Evolutionary conservation across 139 green algal species (phyloP).

Genomic region (Chlamydomonas schloesseri): DNA sequence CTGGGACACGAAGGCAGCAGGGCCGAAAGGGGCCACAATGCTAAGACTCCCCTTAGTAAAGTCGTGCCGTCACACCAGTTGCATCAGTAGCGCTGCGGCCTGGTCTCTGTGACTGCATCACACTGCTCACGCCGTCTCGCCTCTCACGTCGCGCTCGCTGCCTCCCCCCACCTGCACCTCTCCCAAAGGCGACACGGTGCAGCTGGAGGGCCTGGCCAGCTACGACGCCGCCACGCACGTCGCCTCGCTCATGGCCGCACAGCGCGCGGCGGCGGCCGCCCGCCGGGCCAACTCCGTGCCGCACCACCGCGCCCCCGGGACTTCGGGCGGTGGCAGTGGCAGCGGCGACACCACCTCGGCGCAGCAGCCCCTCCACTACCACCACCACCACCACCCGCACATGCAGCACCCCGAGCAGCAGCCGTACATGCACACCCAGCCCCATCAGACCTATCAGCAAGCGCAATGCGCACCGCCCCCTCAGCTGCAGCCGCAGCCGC

Average conservation of each 20-base stretch:
- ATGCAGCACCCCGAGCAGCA: background rate
- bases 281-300: conserved; percentile 10
- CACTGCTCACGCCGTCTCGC: no score
- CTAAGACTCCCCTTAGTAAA: no score
- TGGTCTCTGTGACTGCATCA: no score
- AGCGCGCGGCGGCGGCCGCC: conserved; percentile 22
- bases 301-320: background rate
- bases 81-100: no score
- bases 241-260: conserved; percentile 58
- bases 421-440: background rate
- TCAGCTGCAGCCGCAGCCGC: no score
- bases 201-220: conserved; percentile 58
- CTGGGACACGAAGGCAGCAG: no score
- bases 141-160: no score
- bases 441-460: no score
- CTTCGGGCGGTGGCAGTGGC: background rate
- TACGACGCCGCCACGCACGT: conserved; percentile 63
- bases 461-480: no score
- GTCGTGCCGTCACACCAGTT: no score
- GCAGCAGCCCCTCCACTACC: background rate
- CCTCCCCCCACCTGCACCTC: background rate
- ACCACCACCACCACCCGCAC: background rate
- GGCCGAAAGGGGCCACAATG: no score
- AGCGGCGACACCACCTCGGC: no score
- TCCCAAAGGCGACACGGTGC: conserved; percentile 45